Evolutionary conservation across 176 grass and related monocot species (phyloP).

Genomic region (barley (Hordeum vulgare)): DNA sequence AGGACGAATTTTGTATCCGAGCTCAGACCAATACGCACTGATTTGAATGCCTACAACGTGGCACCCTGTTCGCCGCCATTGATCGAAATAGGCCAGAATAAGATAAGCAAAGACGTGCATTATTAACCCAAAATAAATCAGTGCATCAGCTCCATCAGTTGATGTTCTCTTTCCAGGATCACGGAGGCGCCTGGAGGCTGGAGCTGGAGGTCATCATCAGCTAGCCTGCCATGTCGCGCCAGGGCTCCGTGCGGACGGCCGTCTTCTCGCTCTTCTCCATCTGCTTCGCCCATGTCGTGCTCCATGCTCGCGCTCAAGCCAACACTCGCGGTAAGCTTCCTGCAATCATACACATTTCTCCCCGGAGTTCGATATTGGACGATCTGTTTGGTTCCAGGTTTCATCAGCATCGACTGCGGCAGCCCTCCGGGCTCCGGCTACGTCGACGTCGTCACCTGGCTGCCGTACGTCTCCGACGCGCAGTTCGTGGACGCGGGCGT

Average conservation of each 20-base stretch:
- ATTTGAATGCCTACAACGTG: not conserved
- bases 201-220: not conserved
- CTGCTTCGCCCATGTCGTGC: not conserved
- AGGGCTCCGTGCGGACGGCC: not conserved
- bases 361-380: too few relatives aligned
- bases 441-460: not conserved
- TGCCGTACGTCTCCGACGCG: conserved; percentile 23
- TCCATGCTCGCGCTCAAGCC: not conserved
- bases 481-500: conserved; percentile 26
- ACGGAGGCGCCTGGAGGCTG: not conserved
- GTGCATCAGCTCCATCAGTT: not conserved
- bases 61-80: not conserved
- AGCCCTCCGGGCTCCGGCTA: not conserved
- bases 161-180: not conserved
- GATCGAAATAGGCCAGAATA: not conserved
- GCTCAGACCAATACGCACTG: not conserved
- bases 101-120: not conserved
- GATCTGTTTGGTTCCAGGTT: not conserved
- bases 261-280: not conserved
- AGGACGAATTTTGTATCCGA: not conserved
- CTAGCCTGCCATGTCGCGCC: not conserved
- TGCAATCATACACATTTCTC: not conserved
- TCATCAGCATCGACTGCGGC: conserved; percentile 5
- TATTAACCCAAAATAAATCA: not conserved
- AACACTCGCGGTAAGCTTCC: not conserved